phyloP scores from a whole-genome alignment of 345 rosid genomes.

The Physaria fendleri region DNA sequence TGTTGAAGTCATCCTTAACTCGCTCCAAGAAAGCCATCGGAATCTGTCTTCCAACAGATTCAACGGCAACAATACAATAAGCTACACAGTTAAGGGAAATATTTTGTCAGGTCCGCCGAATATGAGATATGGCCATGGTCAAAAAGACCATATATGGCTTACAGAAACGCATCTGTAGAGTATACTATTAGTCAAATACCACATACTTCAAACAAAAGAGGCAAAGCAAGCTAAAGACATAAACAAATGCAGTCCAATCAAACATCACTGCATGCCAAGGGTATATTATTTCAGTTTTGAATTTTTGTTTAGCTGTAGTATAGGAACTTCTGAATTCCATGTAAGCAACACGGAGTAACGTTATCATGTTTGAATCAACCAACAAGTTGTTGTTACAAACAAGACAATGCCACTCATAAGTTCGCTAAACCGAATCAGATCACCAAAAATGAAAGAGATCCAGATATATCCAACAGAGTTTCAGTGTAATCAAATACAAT shows the following conservation, averaged over 20 bases:
- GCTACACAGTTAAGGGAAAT: constrained; percentile 37
- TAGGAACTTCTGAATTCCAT: not conserved
- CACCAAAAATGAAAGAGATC: no score
- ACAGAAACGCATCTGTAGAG: not conserved
- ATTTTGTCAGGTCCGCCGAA: not conserved
- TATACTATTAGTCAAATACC: not conserved
- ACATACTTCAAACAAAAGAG: not conserved
- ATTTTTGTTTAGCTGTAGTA: no score
- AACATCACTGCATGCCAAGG: not conserved
- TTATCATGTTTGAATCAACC: not conserved
- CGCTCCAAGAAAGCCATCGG: constrained; percentile 86
- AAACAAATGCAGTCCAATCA: not conserved
- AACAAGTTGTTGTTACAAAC: not conserved
- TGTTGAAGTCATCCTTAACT: constrained; percentile 73
- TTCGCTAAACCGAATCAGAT: no score
- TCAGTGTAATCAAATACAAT: not conserved
- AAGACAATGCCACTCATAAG: no score
- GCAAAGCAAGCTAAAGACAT: not conserved
- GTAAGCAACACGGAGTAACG: no score
- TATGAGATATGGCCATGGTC: no score
- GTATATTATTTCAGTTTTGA: not conserved
- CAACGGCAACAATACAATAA: constrained; percentile 86
- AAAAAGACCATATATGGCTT: not conserved
- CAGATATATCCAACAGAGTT: no score
- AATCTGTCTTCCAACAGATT: constrained; percentile 80